These are phyloP conservation scores for Diutina neorugosa DNA, from an alignment of 1,139 yeast genomes.

Conservation along the genomic window DNA sequence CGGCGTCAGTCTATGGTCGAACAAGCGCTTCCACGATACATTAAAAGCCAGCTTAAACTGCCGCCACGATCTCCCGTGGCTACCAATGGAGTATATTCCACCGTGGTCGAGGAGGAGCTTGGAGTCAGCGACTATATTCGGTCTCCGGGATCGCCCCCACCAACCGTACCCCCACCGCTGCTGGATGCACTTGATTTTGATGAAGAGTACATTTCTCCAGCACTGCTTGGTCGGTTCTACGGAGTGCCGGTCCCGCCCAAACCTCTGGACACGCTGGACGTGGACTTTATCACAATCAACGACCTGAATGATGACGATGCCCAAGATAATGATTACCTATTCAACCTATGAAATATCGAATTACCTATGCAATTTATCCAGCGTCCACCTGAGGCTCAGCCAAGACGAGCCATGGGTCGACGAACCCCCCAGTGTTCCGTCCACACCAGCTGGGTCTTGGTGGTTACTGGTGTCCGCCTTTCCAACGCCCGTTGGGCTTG, in stretches of 20 bases:
- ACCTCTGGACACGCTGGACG: neutral
- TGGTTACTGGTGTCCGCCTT: neutral
- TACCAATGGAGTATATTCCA: neutral
- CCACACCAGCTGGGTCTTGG: neutral
- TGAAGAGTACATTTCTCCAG: conserved; percentile 1
- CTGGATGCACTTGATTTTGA: conserved; percentile 1
- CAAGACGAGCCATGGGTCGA: neutral
- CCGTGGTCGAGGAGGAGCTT: neutral
- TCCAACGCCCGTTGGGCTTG: neutral
- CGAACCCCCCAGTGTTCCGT: neutral
- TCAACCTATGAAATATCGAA: neutral
- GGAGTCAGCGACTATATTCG: neutral
- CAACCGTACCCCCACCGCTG: neutral
- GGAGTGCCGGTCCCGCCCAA: neutral
- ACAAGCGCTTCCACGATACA: neutral
- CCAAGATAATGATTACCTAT: neutral
- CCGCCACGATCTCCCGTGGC: neutral
- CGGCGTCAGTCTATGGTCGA: conserved; percentile 1
- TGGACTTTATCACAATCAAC: neutral
- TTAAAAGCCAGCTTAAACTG: neutral
- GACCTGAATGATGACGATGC: neutral
- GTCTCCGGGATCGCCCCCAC: neutral
- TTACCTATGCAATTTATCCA: too few relatives aligned
- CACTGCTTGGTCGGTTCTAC: neutral
- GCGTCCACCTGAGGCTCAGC: neutral